Conservation (phyloP, 225 moss, liverwort and hornwort genomes). For the Sphagnum contortum region DNA sequence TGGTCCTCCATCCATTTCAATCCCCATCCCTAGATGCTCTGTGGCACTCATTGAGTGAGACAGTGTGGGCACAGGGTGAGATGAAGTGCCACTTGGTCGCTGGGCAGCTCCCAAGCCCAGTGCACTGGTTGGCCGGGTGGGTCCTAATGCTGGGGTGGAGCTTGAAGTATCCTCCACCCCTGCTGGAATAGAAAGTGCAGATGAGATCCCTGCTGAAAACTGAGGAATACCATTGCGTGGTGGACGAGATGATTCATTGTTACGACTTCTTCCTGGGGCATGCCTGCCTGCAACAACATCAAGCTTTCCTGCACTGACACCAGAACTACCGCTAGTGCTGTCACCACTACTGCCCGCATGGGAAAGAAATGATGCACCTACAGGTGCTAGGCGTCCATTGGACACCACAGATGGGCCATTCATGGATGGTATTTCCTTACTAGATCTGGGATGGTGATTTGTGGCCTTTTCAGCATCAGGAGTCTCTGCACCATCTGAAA, state of each 20-base stretch:
- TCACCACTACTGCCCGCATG: slow-evolving; percentile 25
- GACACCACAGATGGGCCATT: slow-evolving; percentile 40
- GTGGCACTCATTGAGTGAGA: slow-evolving; percentile 90
- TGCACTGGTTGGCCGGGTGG: slow-evolving; percentile 77
- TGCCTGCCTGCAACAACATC: slow-evolving; percentile 32
- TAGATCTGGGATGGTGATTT: slow-evolving; percentile 21
- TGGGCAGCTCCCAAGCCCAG: slow-evolving; percentile 60
- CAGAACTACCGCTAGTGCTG: slow-evolving; percentile 35
- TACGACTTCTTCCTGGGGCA: slow-evolving; percentile 55
- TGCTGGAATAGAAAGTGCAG: slow-evolving; percentile 21
- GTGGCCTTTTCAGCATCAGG: slow-evolving; percentile 37
- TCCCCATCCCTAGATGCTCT: slow-evolving; percentile 57
- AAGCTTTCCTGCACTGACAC: slow-evolving; percentile 30
- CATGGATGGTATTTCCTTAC: slow-evolving; percentile 23
- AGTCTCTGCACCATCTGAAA: slow-evolving; percentile 30
- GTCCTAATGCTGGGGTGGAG: slow-evolving; percentile 31
- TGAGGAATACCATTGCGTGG: slow-evolving; percentile 65
- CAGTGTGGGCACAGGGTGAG: slow-evolving; percentile 52
- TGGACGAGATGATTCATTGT: slow-evolving; percentile 71
- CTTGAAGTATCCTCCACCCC: slow-evolving; percentile 51
- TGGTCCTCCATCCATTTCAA: slow-evolving; percentile 30
- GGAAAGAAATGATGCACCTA: slow-evolving; percentile 21
- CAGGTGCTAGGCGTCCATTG: slow-evolving; percentile 29
- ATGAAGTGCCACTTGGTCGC: slow-evolving; percentile 39
- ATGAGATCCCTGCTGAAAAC: slow-evolving; percentile 24